Evolutionary conservation across 2,329 filamentous ascomycete genomes (phyloP), one percentile per base, ranked within the genome.

Genomic region (Penicillium capsulatum): DNA sequence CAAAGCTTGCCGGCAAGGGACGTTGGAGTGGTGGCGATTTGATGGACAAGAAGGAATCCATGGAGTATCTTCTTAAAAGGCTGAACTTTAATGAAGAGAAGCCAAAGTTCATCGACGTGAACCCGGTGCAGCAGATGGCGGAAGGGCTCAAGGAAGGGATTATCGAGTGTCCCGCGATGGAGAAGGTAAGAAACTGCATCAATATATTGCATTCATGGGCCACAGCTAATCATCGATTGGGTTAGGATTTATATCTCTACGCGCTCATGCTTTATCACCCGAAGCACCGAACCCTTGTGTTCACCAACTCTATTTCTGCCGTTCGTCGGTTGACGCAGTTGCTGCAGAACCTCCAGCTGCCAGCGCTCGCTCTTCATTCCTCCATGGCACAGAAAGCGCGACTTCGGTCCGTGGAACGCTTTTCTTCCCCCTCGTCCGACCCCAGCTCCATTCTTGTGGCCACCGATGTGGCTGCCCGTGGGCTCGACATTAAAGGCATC

Each of bases 301-400:
- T 98, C 64, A 89, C 90, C 17, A 98, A 98, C 69, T 95, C 90
- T 31, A 96, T 98, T 63, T 86, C 86, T 36, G 85, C 91, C 2
- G 91, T 95, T 36, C 84, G 89, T 31, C 86, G 92, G 26, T 73
- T 98, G 9, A 81, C 84, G 0, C 87, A 91, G 1, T 79, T 96
- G 58, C 76, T 98, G 2, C 81, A 91, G 53, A 87, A 86, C 50
- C 79, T 98, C 35, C 79, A 83, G 47, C 74, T 96, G 7, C 81
- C 83, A 2, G 84, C 83, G 1, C 72, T 87, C 8, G 81, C 86
- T 0, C 72, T 98, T 1, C 92, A 98, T 66, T 96, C 89, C 0
- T 85, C 89, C 49, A 97, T 98, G 92, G 76, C 82, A 1, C 92
- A 98, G 66, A 97, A 97, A 65, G 90, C 92, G 3, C 88, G 92